Evolutionary conservation across 805 yeast genomes (phyloP).

Genomic region (Wickerhamomyces kurtzmanii): DNA sequence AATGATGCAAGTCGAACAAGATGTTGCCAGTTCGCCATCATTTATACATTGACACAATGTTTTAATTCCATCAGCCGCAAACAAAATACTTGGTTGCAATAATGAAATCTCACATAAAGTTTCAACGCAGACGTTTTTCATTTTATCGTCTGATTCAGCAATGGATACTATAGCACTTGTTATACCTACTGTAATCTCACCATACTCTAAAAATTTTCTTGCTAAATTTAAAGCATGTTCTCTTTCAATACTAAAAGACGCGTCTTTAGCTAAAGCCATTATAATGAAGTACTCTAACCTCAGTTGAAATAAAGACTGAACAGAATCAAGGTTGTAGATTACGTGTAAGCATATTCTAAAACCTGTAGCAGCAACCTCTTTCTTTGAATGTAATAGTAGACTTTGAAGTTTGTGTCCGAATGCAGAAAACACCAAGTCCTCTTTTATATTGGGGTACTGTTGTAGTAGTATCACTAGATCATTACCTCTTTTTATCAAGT

Average conservation of each 20-base stretch:
- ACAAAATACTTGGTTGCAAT: slow-evolving; percentile 29
- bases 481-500: slow-evolving; percentile 51
- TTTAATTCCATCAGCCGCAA: slow-evolving; percentile 32
- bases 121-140: slow-evolving; percentile 41
- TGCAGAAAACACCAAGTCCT: slow-evolving; percentile 52
- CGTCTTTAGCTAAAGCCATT: slow-evolving; percentile 51
- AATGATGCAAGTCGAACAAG: slow-evolving; percentile 36
- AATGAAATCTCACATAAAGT: slow-evolving; percentile 42
- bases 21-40: slow-evolving; percentile 39
- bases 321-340: slow-evolving; percentile 41
- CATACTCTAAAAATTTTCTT: slow-evolving; percentile 45
- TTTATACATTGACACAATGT: slow-evolving; percentile 33
- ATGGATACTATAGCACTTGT: slow-evolving; percentile 57
- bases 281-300: slow-evolving; percentile 57
- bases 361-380: slow-evolving; percentile 65
- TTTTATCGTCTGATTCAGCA: slow-evolving; percentile 45
- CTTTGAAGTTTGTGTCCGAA: slow-evolving; percentile 50
- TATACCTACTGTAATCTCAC: slow-evolving; percentile 49
- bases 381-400: slow-evolving; percentile 44
- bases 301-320: slow-evolving; percentile 40
- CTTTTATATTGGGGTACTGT: slow-evolving; percentile 47
- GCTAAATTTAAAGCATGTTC: slow-evolving; percentile 70
- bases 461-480: slow-evolving; percentile 48
- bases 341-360: slow-evolving; percentile 65
- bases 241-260: slow-evolving; percentile 48